Conservation (phyloP, 306 rosid species). For the Sindora glabra region DNA sequence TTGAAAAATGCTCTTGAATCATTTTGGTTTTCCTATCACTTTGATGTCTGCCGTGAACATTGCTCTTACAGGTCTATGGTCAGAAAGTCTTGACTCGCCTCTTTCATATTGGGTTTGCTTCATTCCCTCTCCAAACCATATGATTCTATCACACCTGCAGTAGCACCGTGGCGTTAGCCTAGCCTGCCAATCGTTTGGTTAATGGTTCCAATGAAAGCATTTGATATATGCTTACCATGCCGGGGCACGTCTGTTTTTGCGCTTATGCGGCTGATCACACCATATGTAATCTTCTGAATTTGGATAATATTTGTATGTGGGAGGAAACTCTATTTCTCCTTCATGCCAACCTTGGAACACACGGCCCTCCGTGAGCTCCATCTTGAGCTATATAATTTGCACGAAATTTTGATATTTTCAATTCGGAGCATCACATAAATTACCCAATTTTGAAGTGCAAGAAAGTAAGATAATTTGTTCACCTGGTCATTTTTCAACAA, state of each 20-base stretch:
- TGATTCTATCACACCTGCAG: constrained; percentile 46
- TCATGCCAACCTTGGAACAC: constrained; percentile 76
- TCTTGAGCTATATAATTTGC: constrained; percentile 50
- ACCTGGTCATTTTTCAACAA: constrained; percentile 73
- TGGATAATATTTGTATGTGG: constrained; percentile 73
- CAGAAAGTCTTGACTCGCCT: constrained; percentile 39
- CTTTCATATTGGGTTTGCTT: constrained; percentile 33
- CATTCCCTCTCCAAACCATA: constrained; percentile 48
- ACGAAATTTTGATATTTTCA: neutral
- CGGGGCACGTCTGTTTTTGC: constrained; percentile 57
- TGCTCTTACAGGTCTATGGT: constrained; percentile 47
- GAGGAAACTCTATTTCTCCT: constrained; percentile 74
- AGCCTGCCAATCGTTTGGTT: neutral
- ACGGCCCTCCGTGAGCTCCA: constrained; percentile 54
- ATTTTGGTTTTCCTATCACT: neutral
- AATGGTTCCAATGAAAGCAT: constrained; percentile 11
- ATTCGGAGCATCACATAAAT: neutral
- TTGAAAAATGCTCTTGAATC: neutral
- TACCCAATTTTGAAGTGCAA: neutral
- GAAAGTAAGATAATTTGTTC: neutral
- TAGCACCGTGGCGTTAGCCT: constrained; percentile 1
- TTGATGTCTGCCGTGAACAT: constrained; percentile 29
- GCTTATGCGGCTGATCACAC: constrained; percentile 5
- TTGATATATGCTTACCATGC: constrained; percentile 56
- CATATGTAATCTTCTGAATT: constrained; percentile 57